A percentile compares a stretch with the other conserved stretches of the same genome.
phyloP scores from a whole-genome alignment of 2,329 filamentous ascomycete genomes.

The Biscogniauxia marginata region DNA sequence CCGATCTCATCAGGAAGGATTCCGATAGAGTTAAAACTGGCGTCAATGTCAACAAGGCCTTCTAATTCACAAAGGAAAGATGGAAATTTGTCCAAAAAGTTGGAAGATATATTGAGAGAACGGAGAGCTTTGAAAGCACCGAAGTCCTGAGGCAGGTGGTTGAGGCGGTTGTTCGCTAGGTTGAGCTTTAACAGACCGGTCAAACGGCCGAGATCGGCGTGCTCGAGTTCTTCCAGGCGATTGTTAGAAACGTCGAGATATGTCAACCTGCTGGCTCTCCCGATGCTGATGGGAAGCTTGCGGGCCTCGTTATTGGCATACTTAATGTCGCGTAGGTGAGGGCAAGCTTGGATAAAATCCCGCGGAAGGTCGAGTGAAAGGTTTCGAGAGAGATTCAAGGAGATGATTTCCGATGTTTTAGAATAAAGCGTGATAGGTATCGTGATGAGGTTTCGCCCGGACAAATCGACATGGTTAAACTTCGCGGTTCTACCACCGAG shows the following conservation, averaged over 20 bases:
- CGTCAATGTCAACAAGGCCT: slow-evolving; percentile 85
- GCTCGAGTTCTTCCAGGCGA: slow-evolving; percentile 79
- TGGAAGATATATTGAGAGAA: slow-evolving; percentile 89
- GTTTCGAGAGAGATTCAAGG: slow-evolving; percentile 89
- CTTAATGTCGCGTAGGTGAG: slow-evolving; percentile 89
- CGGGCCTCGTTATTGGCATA: slow-evolving; percentile 93
- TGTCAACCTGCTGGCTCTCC: slow-evolving; percentile 76
- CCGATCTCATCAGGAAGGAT: slow-evolving; percentile 76
- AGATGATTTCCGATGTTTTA: slow-evolving; percentile 88
- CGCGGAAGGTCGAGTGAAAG: slow-evolving; percentile 88
- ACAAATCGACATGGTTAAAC: slow-evolving; percentile 90
- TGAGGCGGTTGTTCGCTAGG: slow-evolving; percentile 88
- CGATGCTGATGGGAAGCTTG: slow-evolving; percentile 79
- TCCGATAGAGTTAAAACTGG: slow-evolving; percentile 92
- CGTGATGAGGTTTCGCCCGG: slow-evolving; percentile 85
- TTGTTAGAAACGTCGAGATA: slow-evolving; percentile 96
- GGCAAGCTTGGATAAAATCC: slow-evolving; percentile 93
- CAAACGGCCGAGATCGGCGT: slow-evolving; percentile 76
- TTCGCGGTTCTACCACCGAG: slow-evolving; percentile 80
- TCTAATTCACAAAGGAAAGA: slow-evolving; percentile 79
- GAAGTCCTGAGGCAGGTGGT: slow-evolving; percentile 77
- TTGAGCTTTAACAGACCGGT: slow-evolving; percentile 82
- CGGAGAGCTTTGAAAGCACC: slow-evolving; percentile 75
- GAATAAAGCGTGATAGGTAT: slow-evolving; percentile 94
- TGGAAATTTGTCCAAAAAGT: slow-evolving; percentile 83